These are phyloP conservation scores for Fusarium chaquense DNA, from an alignment of 2,329 filamentous ascomycete genomes.

Conservation along the genomic window DNA sequence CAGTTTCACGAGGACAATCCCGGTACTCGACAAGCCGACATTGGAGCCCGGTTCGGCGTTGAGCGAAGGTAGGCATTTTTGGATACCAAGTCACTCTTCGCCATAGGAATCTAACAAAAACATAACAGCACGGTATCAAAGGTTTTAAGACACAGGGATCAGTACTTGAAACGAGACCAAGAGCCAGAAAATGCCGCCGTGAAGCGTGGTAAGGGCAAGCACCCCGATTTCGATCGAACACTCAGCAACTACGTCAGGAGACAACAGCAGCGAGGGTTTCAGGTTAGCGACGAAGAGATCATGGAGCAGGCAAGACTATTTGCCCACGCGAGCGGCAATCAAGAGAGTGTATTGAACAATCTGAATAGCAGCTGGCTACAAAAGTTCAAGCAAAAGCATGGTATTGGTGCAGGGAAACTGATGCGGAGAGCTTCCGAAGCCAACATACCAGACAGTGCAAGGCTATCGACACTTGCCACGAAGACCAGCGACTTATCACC, in stretches of 20 bases:
- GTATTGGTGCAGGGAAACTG: conserved; percentile 62
- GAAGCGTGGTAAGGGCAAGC: conserved; percentile 86
- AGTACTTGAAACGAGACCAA: conserved; percentile 89
- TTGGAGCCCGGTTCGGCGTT: conserved; percentile 94
- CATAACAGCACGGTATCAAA: conserved; percentile 92
- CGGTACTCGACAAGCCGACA: conserved; percentile 92
- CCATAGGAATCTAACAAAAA: conserved; percentile 47
- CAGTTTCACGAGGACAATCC: conserved; percentile 92
- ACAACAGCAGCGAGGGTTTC: conserved; percentile 78
- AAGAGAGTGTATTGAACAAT: conserved; percentile 77
- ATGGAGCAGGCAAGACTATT: conserved; percentile 87
- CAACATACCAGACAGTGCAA: conserved; percentile 77
- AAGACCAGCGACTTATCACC: conserved; percentile 68
- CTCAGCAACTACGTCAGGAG: conserved; percentile 89
- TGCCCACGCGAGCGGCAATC: conserved; percentile 74
- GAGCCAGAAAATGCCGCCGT: conserved; percentile 73
- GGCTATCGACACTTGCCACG: conserved; percentile 62
- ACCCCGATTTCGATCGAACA: conserved; percentile 90
- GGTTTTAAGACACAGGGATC: conserved; percentile 92
- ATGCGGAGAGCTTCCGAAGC: conserved; percentile 72
- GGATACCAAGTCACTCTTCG: conserved; percentile 7
- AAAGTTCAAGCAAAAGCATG: conserved; percentile 94
- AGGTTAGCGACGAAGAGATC: conserved; percentile 83
- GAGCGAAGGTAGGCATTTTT: conserved; percentile 83
- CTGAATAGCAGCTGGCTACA: conserved; percentile 86